A percentile compares a stretch with the other conserved stretches of the same genome.
phyloP scores from a whole-genome alignment of 805 yeast species.

The Hanseniaspora valbyensis region DNA sequence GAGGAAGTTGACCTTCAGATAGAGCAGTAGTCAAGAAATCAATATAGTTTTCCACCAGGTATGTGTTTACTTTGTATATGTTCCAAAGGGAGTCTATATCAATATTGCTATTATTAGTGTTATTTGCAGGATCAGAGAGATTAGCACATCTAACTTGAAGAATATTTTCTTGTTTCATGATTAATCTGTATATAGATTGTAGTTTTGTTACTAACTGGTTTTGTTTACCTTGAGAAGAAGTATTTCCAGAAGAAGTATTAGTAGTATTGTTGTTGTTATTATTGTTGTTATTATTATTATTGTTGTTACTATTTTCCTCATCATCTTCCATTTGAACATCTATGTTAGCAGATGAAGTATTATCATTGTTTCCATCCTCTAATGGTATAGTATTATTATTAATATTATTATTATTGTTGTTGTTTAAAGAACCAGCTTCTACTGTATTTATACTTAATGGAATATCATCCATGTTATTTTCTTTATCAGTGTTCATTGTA shows the following conservation, averaged over 20 bases:
- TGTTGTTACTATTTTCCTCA: conserved; percentile 20
- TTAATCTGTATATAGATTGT: conserved; percentile 63
- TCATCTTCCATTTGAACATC: conserved; percentile 23
- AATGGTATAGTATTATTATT: not conserved
- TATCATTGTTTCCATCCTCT: too few relatives aligned
- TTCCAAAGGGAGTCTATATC: conserved; percentile 61
- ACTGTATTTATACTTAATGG: too few relatives aligned
- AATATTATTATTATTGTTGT: not conserved
- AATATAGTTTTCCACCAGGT: conserved; percentile 56
- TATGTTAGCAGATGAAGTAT: not conserved
- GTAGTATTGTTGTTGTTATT: too few relatives aligned
- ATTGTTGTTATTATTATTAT: conserved; percentile 22
- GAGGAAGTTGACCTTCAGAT: conserved; percentile 53
- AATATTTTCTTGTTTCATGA: conserved; percentile 54
- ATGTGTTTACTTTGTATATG: conserved; percentile 56
- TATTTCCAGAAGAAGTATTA: conserved; percentile 20
- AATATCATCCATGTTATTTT: too few relatives aligned
- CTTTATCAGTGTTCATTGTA: too few relatives aligned
- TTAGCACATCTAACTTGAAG: conserved; percentile 61
- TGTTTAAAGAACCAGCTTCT: too few relatives aligned
- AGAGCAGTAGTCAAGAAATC: conserved; percentile 62
- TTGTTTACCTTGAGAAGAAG: conserved; percentile 46
- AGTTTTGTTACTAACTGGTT: conserved; percentile 48
- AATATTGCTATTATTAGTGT: conserved; percentile 25
- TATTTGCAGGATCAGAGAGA: conserved; percentile 39